phyloP scores from a whole-genome alignment of 2,329 filamentous ascomycete genomes.

The Ramularia endophylla region DNA sequence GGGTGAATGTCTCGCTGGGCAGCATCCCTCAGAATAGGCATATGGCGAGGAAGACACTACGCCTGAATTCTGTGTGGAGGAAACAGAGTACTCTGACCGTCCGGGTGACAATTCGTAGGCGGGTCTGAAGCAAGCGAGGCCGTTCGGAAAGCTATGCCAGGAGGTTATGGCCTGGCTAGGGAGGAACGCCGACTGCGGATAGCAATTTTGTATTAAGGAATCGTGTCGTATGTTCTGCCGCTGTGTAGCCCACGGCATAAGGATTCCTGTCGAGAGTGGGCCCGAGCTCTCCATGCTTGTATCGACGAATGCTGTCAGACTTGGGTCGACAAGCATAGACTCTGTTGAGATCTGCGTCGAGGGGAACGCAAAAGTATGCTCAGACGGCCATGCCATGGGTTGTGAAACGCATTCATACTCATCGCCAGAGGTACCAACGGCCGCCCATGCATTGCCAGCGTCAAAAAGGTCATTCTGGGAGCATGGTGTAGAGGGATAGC shows the following conservation, averaged over 20 bases:
- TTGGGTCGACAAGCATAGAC: slow-evolving; percentile 8
- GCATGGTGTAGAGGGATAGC: slow-evolving; percentile 3
- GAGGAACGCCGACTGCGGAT: slow-evolving; percentile 12
- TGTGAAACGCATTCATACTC: slow-evolving; percentile 12
- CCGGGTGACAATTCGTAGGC: slow-evolving; percentile 16
- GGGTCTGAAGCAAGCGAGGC: slow-evolving; percentile 1
- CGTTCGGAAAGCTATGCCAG: slow-evolving; percentile 9
- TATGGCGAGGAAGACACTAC: slow-evolving; percentile 21
- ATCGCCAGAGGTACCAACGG: slow-evolving; percentile 5
- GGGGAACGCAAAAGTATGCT: slow-evolving; percentile 7
- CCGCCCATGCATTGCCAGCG: slow-evolving; percentile 3
- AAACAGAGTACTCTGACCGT: slow-evolving; percentile 20
- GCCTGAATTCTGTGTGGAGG: slow-evolving; percentile 17
- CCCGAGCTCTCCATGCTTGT: no score
- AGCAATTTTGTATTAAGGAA: slow-evolving; percentile 7
- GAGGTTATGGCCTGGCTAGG: slow-evolving; percentile 3
- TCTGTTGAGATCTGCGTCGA: slow-evolving; percentile 15
- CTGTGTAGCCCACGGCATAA: not conserved
- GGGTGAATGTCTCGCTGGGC: slow-evolving; percentile 11
- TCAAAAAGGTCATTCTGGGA: slow-evolving; percentile 4
- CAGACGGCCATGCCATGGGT: slow-evolving; percentile 13
- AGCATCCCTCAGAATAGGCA: slow-evolving; percentile 17
- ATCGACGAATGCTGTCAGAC: no score
- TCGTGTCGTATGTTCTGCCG: slow-evolving; percentile 1
- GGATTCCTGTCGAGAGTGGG: no score